Conservation (phyloP, 345 rosid genomes). For the Dipteronia sinensis region DNA sequence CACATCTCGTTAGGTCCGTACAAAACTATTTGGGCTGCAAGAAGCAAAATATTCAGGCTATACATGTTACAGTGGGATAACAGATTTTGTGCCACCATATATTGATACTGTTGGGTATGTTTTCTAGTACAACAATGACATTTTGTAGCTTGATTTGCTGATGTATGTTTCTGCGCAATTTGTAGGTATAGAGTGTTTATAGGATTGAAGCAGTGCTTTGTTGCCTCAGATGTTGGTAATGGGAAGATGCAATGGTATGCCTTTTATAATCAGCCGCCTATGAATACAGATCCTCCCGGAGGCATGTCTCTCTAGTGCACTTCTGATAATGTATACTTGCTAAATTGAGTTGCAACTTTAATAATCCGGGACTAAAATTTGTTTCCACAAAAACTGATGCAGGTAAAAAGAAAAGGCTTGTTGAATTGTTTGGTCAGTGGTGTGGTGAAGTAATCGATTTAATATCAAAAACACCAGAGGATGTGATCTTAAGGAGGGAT, state of each 20-base stretch:
- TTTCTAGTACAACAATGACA: background rate
- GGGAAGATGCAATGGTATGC: conserved; percentile 38
- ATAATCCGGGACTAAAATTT: background rate
- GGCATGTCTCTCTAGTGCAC: conserved; percentile 8
- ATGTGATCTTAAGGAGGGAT: conserved; percentile 20
- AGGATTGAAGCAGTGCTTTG: conserved; percentile 33
- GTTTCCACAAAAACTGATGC: background rate
- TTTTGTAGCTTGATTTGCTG: background rate
- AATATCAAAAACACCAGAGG: conserved; percentile 25
- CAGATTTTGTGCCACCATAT: conserved; percentile 14
- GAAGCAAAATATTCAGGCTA: conserved; percentile 26
- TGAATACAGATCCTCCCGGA: conserved; percentile 11
- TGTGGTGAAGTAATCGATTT: conserved; percentile 25
- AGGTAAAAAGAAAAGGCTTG: conserved; percentile 11
- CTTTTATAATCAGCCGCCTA: conserved; percentile 25
- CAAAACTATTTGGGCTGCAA: conserved; percentile 25
- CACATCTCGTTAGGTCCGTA: conserved; percentile 18
- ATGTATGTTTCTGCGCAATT: background rate
- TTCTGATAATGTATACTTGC: background rate
- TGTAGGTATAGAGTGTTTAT: conserved; percentile 33
- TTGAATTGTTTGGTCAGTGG: conserved; percentile 25
- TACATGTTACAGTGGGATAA: conserved; percentile 29
- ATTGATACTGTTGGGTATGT: conserved; percentile 2
- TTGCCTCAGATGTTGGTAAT: conserved; percentile 34
- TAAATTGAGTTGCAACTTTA: background rate